Percentiles rank a stretch among this genome's conserved stretches.
Evolutionary conservation across 371 early-diverging fungal species (phyloP).

Genomic region (Mucor racemosus): DNA sequence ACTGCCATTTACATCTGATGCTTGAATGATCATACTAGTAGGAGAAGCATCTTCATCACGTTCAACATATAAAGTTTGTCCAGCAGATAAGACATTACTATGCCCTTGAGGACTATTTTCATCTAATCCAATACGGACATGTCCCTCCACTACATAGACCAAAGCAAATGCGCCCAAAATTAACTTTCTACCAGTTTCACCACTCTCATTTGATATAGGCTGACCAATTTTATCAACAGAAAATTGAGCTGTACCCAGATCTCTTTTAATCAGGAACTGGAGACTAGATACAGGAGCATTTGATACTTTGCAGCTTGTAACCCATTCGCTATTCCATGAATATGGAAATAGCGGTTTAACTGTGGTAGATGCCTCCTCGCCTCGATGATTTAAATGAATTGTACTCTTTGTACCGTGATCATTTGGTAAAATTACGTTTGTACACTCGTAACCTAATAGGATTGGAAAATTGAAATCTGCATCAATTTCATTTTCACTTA

Average conservation of each 20-base stretch:
- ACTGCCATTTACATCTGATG: slow-evolving; percentile 37
- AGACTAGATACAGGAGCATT: slow-evolving; percentile 57
- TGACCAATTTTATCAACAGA: slow-evolving; percentile 49
- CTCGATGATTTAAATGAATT: slow-evolving; percentile 60
- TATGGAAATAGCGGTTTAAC: slow-evolving; percentile 68
- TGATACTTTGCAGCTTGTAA: slow-evolving; percentile 53
- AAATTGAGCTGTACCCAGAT: slow-evolving; percentile 46
- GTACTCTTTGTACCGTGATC: slow-evolving; percentile 31
- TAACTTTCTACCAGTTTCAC: slow-evolving; percentile 52
- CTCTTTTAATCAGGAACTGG: slow-evolving; percentile 61
- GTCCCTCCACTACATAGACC: slow-evolving; percentile 66
- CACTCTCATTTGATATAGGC: slow-evolving; percentile 44
- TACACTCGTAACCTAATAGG: slow-evolving; percentile 68
- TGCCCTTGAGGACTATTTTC: slow-evolving; percentile 37
- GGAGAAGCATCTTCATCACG: slow-evolving; percentile 68
- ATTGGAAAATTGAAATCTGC: slow-evolving; percentile 67
- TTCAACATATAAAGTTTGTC: slow-evolving; percentile 65
- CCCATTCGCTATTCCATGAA: slow-evolving; percentile 64
- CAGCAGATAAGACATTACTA: slow-evolving; percentile 36
- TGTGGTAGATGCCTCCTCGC: slow-evolving; percentile 57
- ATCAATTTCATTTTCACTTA: slow-evolving; percentile 56
- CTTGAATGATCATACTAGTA: slow-evolving; percentile 55
- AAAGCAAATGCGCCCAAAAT: slow-evolving; percentile 61
- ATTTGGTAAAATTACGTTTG: slow-evolving; percentile 43
- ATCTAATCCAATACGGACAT: slow-evolving; percentile 56